Conservation (phyloP, 768 basidiomycete species). For the Russula sp. region DNA sequence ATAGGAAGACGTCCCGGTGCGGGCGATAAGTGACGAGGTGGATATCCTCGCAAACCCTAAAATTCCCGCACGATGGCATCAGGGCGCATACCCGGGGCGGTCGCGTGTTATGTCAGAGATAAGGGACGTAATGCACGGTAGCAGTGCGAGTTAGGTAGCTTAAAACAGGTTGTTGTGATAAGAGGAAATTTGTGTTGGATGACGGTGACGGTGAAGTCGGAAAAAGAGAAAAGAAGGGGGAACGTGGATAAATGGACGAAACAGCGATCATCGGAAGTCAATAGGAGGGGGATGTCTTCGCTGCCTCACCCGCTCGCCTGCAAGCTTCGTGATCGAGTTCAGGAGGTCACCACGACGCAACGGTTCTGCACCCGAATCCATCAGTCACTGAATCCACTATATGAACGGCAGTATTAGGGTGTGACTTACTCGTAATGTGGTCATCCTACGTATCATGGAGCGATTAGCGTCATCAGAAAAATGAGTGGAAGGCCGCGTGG, state of each 20-base stretch:
- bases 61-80: neutral
- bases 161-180: neutral
- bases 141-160: neutral
- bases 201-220: neutral
- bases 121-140: neutral
- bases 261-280: constrained; percentile 6
- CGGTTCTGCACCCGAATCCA: constrained; percentile 48
- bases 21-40: neutral
- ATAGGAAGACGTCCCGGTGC: neutral
- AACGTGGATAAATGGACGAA: neutral
- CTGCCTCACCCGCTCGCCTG: constrained; percentile 46
- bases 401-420: neutral
- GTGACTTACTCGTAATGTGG: constrained; percentile 68
- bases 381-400: neutral
- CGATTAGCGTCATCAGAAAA: neutral
- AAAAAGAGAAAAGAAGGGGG: neutral
- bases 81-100: neutral
- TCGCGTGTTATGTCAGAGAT: neutral
- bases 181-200: neutral
- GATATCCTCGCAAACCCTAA: neutral
- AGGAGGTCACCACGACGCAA: constrained; percentile 71
- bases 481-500: neutral
- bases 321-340: constrained; percentile 78
- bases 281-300: constrained; percentile 11
- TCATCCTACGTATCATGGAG: constrained; percentile 43